Evolutionary conservation across 2,329 filamentous ascomycete genomes (phyloP).

Genomic region (Aspergillus aculeatinus): DNA sequence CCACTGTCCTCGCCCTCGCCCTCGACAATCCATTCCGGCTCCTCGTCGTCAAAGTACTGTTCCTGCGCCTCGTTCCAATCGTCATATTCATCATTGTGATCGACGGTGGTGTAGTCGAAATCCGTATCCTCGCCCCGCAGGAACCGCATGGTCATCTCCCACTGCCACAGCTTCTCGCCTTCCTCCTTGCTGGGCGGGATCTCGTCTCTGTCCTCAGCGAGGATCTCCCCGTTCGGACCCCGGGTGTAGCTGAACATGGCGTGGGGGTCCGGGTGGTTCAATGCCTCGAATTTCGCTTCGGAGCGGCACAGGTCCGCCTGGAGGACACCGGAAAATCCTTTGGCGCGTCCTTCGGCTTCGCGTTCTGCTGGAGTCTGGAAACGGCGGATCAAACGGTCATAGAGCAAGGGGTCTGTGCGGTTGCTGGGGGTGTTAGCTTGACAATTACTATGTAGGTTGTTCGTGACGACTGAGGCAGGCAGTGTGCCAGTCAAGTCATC

Average conservation of each 20-base stretch:
- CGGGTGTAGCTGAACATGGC: slow-evolving; percentile 52
- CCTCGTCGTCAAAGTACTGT: slow-evolving; percentile 76
- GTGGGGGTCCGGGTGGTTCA: slow-evolving; percentile 55
- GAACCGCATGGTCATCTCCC: slow-evolving; percentile 72
- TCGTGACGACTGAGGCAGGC: slow-evolving; percentile 9
- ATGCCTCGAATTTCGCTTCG: slow-evolving; percentile 69
- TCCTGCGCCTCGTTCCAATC: slow-evolving; percentile 66
- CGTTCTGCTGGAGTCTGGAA: slow-evolving; percentile 74
- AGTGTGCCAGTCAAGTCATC: slow-evolving; percentile 16
- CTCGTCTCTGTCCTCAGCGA: slow-evolving; percentile 59
- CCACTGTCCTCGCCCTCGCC: slow-evolving; percentile 41
- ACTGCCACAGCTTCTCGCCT: slow-evolving; percentile 66
- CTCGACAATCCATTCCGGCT: slow-evolving; percentile 63
- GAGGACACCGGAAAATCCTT: slow-evolving; percentile 76
- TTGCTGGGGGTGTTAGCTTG: slow-evolving; percentile 30
- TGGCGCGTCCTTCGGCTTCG: slow-evolving; percentile 67
- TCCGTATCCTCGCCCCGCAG: slow-evolving; percentile 72
- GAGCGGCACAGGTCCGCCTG: slow-evolving; percentile 75
- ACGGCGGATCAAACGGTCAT: slow-evolving; percentile 74
- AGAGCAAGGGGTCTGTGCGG: slow-evolving; percentile 69
- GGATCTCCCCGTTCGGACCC: slow-evolving; percentile 56
- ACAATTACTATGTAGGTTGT: slow-evolving; percentile 1
- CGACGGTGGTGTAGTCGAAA: slow-evolving; percentile 72
- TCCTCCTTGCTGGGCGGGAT: slow-evolving; percentile 62
- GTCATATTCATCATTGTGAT: slow-evolving; percentile 71